Base-by-base conservation (phyloP, 2,329 filamentous ascomycete species). In the Claviceps maximensis region DNA sequence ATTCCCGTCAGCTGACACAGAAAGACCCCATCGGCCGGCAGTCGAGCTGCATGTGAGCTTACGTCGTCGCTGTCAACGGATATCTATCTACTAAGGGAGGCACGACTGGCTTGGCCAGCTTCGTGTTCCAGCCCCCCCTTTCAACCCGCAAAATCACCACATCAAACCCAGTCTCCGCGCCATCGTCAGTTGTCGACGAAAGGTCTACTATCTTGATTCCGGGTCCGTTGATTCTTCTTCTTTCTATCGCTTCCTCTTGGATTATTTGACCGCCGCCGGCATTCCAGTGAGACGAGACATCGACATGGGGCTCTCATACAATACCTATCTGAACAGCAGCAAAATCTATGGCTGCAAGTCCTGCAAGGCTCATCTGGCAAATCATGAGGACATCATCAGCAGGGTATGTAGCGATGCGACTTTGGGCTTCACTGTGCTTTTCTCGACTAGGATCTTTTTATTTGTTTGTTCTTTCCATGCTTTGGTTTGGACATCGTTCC, bases 361-460 rank as follows among this genome's bases (percentile, higher is more conserved):
- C 63, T 98, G 93, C 82, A 96, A 96, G 70, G 88, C 93, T 8
- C 93, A 98, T 66, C 81, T 98, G 19, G 86, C 90, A 33, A 93
- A 95, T 67, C 89, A 95, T 62, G 89, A 97, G 61, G 89, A 96
- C 64, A 96, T 98, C 59, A 89, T 97, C 58, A 95, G 89, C 65
- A 78, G 89, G 63, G 91, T 97, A 74, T 64, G 84, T 55, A 33
- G 31, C 27, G 47, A 23, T 42, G 13, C 25, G 41, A 42, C 2
- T 25, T 7, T 19, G 19, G n/a, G 33, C 47, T 29, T 40, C 33
- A 25, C 17, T 10, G 19, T 38, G 25, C 9, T 31, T 3, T 31
- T 47, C 10, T 27, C 4, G 17, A 31, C 1, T 19, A 48, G n/a
- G 45, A 17, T 4, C 33, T 47, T 38, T 25, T 27, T 40, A 13